phyloP scores from a whole-genome alignment of 805 yeast species.

The Candida mattraensis region DNA sequence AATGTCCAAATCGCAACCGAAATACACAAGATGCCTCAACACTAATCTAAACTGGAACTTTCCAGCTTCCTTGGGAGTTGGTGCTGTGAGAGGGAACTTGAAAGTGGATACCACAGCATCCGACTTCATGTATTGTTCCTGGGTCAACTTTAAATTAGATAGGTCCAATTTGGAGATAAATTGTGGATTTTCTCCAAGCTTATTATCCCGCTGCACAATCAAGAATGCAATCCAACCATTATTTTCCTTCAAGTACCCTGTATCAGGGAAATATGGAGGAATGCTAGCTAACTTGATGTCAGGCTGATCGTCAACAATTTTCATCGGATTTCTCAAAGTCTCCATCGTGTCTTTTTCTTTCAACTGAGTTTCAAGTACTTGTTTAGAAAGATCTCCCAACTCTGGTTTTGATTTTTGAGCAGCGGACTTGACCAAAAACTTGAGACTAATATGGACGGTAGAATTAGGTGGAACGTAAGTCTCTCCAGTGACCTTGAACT shows the following conservation, averaged over 20 bases:
- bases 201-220: slow-evolving; percentile 73
- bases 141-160: slow-evolving; percentile 53
- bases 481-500: slow-evolving; percentile 88
- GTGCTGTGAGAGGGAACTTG: slow-evolving; percentile 68
- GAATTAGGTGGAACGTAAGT: slow-evolving; percentile 66
- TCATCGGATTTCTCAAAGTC: slow-evolving; percentile 68
- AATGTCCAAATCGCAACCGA: slow-evolving; percentile 76
- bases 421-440: slow-evolving; percentile 74
- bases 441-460: slow-evolving; percentile 69
- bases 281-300: slow-evolving; percentile 53
- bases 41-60: slow-evolving; percentile 65
- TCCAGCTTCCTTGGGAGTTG: slow-evolving; percentile 77
- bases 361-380: slow-evolving; percentile 35
- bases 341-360: slow-evolving; percentile 65
- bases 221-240: slow-evolving; percentile 69
- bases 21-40: slow-evolving; percentile 72
- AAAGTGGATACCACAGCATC: slow-evolving; percentile 64
- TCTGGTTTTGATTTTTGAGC: slow-evolving; percentile 58
- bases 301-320: slow-evolving; percentile 68
- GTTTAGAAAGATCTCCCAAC: slow-evolving; percentile 38
- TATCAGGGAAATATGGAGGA: slow-evolving; percentile 75
- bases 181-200: slow-evolving; percentile 69
- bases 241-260: slow-evolving; percentile 33
- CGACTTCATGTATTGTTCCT: slow-evolving; percentile 47
- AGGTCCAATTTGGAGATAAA: slow-evolving; percentile 51